Evolutionary conservation across 2,329 filamentous ascomycete species (phyloP).

Genomic region (Aspergillus sp.): DNA sequence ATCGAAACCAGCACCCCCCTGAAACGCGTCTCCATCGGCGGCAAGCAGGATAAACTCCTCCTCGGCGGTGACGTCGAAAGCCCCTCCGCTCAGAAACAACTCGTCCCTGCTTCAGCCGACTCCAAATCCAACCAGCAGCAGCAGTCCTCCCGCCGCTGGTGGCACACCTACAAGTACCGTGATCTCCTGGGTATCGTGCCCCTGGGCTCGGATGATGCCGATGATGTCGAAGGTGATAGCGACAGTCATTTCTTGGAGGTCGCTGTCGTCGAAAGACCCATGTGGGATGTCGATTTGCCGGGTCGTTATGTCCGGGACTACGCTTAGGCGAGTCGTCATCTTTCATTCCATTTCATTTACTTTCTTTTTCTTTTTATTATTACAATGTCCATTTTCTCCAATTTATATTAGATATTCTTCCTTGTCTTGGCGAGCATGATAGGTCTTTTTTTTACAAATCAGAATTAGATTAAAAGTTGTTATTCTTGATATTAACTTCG

Average conservation of each 20-base stretch:
- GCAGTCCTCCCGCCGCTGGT: constrained; percentile 49
- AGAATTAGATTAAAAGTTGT: constrained; percentile 19
- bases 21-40: constrained; percentile 18
- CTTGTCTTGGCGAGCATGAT: constrained; percentile 16
- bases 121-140: constrained; percentile 26
- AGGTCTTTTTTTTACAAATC: constrained; percentile 7
- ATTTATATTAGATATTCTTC: constrained; percentile 1
- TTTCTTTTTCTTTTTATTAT: not conserved
- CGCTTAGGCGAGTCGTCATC: constrained; percentile 19
- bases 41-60: constrained; percentile 19
- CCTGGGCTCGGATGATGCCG: constrained; percentile 45
- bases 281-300: constrained; percentile 78
- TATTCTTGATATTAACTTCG: not conserved
- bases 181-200: constrained; percentile 79
- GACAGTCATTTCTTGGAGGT: constrained; percentile 61
- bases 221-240: constrained; percentile 18
- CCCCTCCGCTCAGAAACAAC: constrained; percentile 27
- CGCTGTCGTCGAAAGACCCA: constrained; percentile 81
- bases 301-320: constrained; percentile 67
- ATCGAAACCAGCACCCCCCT: constrained; percentile 25
- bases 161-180: constrained; percentile 90
- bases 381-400: not conserved
- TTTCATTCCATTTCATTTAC: not conserved
- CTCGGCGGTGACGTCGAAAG: constrained; percentile 17
- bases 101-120: constrained; percentile 22